Evolutionary conservation across 2,329 filamentous ascomycete genomes (phyloP), one percentile per base, ranked within the genome.

Genomic region (Diaporthe velutina): DNA sequence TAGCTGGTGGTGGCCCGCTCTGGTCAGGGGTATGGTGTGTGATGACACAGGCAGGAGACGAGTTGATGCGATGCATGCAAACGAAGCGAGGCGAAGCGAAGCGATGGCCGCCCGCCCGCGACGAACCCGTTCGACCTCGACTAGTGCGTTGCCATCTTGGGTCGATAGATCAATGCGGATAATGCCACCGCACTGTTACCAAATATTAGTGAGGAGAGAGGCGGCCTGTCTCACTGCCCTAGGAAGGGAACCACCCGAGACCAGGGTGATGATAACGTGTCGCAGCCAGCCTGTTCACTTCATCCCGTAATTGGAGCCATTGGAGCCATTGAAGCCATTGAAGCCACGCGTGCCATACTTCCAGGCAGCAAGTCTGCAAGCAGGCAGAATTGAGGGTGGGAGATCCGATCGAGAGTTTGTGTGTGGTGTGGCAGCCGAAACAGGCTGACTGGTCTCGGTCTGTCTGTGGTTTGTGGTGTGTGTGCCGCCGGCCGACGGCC

Each of bases 11-110:
- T 64, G 58, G 60, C 60, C 60, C 60, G 60, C 60, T 48, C n/a
- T 52, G 64, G 45, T 52, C 64, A 67, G 45, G 64, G 60, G 64
- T 38, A 50, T 52, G 42, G n/a, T 61, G 15, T 50, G 70, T 35
- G 40, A 48, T 50, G 35, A 61, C 45, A 50, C 22, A 52, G 42
- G 25, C 40, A 70, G 67, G 35, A 71, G 38, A 48, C 42, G 42
- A 61, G 45, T 60, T 60, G 45, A 72, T 33, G 70, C 25, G 42
- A 40, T 42, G 35, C 42, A 54, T 52, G 45, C 50, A 54, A 17
- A 54, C 52, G 45, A 67, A 52, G 45, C 48, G 70, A 72, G 35
- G 70, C 70, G 55, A 71, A 40, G 70, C 70, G 57, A 72, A 42
- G 70, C 70, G 25, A 64, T 42, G 57, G 57, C 57, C 42, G 57